These are phyloP conservation scores for Globisporangium iwayamae DNA, from an alignment of 352 stramenopile genomes.

Conservation along the genomic window DNA sequence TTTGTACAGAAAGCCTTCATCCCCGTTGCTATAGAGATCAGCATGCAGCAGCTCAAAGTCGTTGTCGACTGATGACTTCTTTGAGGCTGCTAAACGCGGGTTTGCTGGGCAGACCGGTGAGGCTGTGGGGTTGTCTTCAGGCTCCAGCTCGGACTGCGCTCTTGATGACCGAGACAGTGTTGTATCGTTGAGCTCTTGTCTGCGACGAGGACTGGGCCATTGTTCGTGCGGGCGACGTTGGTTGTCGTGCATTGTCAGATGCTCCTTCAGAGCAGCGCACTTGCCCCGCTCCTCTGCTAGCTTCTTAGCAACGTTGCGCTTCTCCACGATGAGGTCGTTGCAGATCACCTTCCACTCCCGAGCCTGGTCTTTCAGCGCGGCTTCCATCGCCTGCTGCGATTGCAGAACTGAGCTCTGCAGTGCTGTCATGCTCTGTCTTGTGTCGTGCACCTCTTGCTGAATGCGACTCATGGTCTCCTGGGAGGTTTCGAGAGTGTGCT, in stretches of 20 bases:
- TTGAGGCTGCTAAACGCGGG: background rate
- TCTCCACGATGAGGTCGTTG: constrained; percentile 40
- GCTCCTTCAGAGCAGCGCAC: constrained; percentile 37
- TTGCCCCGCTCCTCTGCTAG: constrained; percentile 44
- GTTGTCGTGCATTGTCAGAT: constrained; percentile 24
- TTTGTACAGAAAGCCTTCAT: background rate
- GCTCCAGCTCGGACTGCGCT: background rate
- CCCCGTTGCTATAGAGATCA: background rate
- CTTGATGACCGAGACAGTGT: background rate
- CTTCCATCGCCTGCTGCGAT: constrained; percentile 30
- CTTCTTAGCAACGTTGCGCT: constrained; percentile 36
- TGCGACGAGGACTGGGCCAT: background rate
- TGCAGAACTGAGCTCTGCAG: constrained; percentile 24
- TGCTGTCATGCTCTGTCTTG: constrained; percentile 19
- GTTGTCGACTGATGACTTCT: background rate
- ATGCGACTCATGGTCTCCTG: constrained; percentile 21
- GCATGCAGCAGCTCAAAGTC: background rate
- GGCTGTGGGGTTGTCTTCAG: background rate
- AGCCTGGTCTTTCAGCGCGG: constrained; percentile 30
- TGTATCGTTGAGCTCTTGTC: background rate
- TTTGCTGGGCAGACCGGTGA: background rate
- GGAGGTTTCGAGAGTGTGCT: constrained; percentile 22
- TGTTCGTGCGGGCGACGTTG: background rate
- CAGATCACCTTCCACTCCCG: constrained; percentile 45
- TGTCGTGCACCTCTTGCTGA: constrained; percentile 27